Evolutionary conservation across 306 rosid species (phyloP).

Genomic region (Elaeagnus macrophylla): DNA sequence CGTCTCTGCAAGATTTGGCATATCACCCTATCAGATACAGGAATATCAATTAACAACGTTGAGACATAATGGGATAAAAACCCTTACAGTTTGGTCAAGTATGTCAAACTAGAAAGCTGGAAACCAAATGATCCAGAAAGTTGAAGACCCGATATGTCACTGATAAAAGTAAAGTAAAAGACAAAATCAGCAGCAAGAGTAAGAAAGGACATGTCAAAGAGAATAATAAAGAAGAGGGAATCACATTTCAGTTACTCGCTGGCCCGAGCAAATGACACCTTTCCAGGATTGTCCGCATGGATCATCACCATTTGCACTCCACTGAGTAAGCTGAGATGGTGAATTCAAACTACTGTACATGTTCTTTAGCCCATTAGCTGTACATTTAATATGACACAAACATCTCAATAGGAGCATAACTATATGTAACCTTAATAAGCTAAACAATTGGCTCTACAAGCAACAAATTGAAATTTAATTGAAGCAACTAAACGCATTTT

Average conservation of each 20-base stretch:
- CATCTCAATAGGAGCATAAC: slow-evolving; percentile 7
- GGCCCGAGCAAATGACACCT: slow-evolving; percentile 71
- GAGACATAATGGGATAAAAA: slow-evolving; percentile 14
- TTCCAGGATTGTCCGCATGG: slow-evolving; percentile 91
- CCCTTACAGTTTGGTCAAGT: slow-evolving; percentile 69
- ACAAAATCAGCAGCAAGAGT: slow-evolving; percentile 23
- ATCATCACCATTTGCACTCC: slow-evolving; percentile 59
- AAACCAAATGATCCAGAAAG: slow-evolving; percentile 57
- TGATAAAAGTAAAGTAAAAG: slow-evolving; percentile 25
- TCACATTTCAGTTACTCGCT: slow-evolving; percentile 80
- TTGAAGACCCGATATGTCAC: slow-evolving; percentile 53
- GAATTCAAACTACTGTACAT: slow-evolving; percentile 55
- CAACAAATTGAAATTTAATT: too few relatives aligned
- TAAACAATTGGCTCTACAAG: too few relatives aligned
- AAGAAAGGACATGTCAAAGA: slow-evolving; percentile 10
- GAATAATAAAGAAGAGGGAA: slow-evolving; percentile 21
- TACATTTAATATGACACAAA: slow-evolving; percentile 24
- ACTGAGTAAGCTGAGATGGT: slow-evolving; percentile 53
- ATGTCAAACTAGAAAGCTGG: slow-evolving; percentile 37
- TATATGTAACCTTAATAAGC: too few relatives aligned
- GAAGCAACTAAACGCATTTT: too few relatives aligned
- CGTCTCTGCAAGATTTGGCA: slow-evolving; percentile 54
- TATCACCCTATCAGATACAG: slow-evolving; percentile 10
- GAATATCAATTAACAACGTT: not conserved
- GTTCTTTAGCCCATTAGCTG: slow-evolving; percentile 43